Conservation (phyloP, 2,329 filamentous ascomycete genomes). For the Trichoderma polysporum region DNA sequence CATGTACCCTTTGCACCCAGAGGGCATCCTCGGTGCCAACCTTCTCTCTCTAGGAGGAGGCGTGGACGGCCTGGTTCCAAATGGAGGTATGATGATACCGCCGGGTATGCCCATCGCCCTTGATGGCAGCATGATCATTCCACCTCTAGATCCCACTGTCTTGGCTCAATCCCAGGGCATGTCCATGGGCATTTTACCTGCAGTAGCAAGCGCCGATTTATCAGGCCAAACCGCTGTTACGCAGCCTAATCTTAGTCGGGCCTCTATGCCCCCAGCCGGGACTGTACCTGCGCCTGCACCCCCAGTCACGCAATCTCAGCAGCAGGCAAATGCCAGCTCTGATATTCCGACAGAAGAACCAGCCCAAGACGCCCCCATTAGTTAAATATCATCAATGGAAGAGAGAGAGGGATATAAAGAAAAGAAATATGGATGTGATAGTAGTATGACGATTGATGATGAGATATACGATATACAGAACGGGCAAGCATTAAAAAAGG, state of each 20-base stretch:
- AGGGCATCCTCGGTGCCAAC: slow-evolving; percentile 52
- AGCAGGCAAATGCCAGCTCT: neutral
- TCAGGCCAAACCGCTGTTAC: neutral
- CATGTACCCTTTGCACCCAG: slow-evolving; percentile 79
- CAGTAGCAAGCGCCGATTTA: neutral
- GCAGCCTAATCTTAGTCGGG: neutral
- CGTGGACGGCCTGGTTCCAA: slow-evolving; percentile 25
- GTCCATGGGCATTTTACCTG: neutral
- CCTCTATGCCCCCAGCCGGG: neutral
- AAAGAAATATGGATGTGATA: neutral
- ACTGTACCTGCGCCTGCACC: neutral
- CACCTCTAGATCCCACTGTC: neutral
- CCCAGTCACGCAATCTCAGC: neutral
- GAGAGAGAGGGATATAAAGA: no score
- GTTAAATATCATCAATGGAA: neutral
- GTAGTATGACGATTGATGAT: neutral
- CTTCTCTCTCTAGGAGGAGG: slow-evolving; percentile 40
- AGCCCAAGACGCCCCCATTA: neutral
- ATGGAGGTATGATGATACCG: slow-evolving; percentile 29
- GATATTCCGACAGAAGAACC: neutral
- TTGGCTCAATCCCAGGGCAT: neutral
- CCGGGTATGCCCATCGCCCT: slow-evolving; percentile 24
- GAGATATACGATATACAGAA: neutral
- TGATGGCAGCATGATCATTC: slow-evolving; percentile 10
- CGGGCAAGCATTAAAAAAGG: neutral